Evolutionary conservation across 352 stramenopile species (phyloP).

Genomic region (Globisporangium alternatum): DNA sequence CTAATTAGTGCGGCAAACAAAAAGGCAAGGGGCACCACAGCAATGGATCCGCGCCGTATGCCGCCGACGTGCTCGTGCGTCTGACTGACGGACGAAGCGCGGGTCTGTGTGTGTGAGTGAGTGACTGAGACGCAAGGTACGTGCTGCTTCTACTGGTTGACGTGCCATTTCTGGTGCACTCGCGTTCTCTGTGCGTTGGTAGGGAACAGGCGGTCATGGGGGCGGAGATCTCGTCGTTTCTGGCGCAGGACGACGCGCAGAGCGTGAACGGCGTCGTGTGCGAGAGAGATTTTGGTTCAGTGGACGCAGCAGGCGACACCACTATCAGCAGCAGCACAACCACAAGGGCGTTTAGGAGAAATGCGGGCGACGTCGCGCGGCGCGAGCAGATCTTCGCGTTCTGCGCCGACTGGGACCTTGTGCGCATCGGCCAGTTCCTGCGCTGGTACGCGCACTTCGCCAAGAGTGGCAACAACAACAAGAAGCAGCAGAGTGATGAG

Average conservation of each 20-base stretch:
- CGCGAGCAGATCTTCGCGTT: conserved; percentile 54
- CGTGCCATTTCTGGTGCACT: too few species aligned
- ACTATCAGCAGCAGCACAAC: not conserved
- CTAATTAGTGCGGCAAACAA: too few species aligned
- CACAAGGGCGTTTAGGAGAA: conserved; percentile 22
- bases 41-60: too few species aligned
- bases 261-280: conserved; percentile 43
- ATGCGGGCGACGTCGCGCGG: conserved; percentile 35
- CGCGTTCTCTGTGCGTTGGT: not conserved
- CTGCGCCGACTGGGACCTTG: conserved; percentile 58
- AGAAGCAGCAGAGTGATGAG: conserved; percentile 2
- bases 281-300: conserved; percentile 21
- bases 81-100: too few species aligned
- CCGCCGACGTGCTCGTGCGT: too few species aligned
- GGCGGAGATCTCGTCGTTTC: conserved; percentile 35
- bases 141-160: too few species aligned
- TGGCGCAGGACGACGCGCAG: conserved; percentile 39
- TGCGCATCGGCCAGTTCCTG: conserved; percentile 46
- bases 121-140: too few species aligned
- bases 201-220: conserved; percentile 25
- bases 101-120: too few species aligned
- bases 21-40: too few species aligned
- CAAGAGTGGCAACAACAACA: not conserved
- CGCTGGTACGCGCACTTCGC: conserved; percentile 55
- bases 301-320: not conserved